Conservation (phyloP, 805 yeast genomes). For the Nakazawaea molendinolei region DNA sequence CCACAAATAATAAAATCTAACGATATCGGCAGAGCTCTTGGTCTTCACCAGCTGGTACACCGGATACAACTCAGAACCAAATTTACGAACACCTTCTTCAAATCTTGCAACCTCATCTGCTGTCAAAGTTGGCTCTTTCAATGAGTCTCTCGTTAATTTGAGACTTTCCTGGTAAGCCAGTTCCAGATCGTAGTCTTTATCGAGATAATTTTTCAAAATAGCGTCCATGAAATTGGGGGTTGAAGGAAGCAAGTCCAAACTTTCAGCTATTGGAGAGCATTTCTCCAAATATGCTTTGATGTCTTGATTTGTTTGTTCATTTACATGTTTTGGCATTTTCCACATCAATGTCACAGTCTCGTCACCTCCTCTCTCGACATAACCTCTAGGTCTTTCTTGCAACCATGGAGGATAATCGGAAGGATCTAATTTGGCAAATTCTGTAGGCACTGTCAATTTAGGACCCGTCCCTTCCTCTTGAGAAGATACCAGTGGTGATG, state of each 20-base stretch:
- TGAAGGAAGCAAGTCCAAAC: constrained; percentile 46
- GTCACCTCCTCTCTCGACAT: constrained; percentile 77
- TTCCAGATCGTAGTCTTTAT: constrained; percentile 40
- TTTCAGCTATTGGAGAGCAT: constrained; percentile 52
- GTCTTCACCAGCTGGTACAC: constrained; percentile 67
- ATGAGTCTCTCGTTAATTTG: constrained; percentile 44
- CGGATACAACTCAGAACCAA: constrained; percentile 75
- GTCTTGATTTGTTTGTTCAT: constrained; percentile 12
- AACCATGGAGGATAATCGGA: constrained; percentile 66
- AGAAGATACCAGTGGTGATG: constrained; percentile 17
- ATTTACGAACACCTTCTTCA: constrained; percentile 64
- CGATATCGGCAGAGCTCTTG: constrained; percentile 72
- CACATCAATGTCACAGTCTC: constrained; percentile 62
- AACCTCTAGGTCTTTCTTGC: constrained; percentile 73
- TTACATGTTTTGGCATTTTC: constrained; percentile 35
- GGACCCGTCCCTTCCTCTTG: constrained; percentile 18
- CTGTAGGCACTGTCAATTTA: constrained; percentile 38
- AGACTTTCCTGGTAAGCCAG: constrained; percentile 41
- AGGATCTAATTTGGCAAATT: constrained; percentile 32
- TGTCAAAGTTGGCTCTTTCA: constrained; percentile 75
- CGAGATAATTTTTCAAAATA: constrained; percentile 48
- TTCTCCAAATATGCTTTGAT: constrained; percentile 49
- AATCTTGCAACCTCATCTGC: constrained; percentile 58
- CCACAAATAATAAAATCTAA: constrained; percentile 86
- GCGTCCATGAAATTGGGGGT: constrained; percentile 84